Conservation (phyloP, 2,329 filamentous ascomycete genomes). For the Plenodomus biglobosus region DNA sequence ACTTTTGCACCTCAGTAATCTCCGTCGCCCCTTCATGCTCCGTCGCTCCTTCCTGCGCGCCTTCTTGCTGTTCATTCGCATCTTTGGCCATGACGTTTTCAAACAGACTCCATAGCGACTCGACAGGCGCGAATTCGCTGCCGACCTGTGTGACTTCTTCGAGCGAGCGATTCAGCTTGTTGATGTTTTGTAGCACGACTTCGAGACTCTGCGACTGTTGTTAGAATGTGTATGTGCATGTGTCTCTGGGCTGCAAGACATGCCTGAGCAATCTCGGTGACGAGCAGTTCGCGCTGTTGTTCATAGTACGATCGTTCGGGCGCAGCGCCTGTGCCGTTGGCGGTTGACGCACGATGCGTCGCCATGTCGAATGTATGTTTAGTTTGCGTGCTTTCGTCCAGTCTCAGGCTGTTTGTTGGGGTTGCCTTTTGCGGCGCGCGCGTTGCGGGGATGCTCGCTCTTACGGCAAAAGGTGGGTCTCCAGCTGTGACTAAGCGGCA, state of each 20-base stretch:
- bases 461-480: background rate
- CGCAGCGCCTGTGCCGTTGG: conserved; percentile 19
- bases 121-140: conserved; percentile 95
- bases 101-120: conserved; percentile 95
- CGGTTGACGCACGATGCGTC: conserved; percentile 22
- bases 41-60: conserved; percentile 24
- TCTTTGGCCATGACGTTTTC: conserved; percentile 91
- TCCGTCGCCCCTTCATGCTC: conserved; percentile 27
- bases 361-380: conserved; percentile 19
- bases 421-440: conserved; percentile 1
- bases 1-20: conserved; percentile 23
- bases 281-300: conserved; percentile 70
- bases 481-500: conserved; percentile 17
- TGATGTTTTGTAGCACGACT: conserved; percentile 91
- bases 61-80: conserved; percentile 41
- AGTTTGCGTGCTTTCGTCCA: background rate
- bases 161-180: conserved; percentile 87
- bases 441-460: conserved; percentile 11
- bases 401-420: conserved; percentile 6
- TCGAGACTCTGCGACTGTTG: conserved; percentile 64
- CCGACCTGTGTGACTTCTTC: conserved; percentile 92
- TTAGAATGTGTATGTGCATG: background rate
- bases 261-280: conserved; percentile 73
- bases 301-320: conserved; percentile 64
- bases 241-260: background rate